phyloP scores from a whole-genome alignment of 164 flowering plant species.

The Sedum album region DNA sequence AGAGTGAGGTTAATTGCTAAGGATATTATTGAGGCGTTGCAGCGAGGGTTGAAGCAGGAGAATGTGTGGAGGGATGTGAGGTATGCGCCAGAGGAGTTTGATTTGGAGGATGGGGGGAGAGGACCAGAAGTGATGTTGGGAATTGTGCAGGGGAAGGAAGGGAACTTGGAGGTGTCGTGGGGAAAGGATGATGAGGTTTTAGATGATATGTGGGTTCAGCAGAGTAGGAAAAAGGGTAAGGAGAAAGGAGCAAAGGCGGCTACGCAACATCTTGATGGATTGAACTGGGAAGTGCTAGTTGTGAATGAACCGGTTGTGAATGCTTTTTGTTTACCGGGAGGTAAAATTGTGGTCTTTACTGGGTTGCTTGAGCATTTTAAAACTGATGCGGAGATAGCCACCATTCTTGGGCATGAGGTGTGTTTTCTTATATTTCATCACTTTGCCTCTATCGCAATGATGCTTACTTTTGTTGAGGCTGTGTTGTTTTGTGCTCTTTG shows the following conservation, averaged over 20 bases:
- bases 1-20: conserved; percentile 66
- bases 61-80: conserved; percentile 47
- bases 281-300: conserved; percentile 58
- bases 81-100: conserved; percentile 30
- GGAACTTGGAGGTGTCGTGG: conserved; percentile 34
- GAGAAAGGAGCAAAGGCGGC: conserved; percentile 29
- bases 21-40: conserved; percentile 64
- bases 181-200: conserved; percentile 59
- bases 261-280: conserved; percentile 62
- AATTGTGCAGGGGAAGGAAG: conserved; percentile 19
- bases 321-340: conserved; percentile 93
- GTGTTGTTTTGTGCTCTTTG: too few relatives aligned
- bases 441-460: background rate
- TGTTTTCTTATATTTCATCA: background rate
- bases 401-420: conserved; percentile 88
- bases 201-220: conserved; percentile 76
- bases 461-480: too few relatives aligned
- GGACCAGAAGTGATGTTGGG: conserved; percentile 25
- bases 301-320: conserved; percentile 69
- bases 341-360: conserved; percentile 81
- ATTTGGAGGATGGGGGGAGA: conserved; percentile 4
- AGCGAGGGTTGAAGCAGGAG: conserved; percentile 66
- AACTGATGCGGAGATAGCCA: conserved; percentile 73
- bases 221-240: conserved; percentile 51
- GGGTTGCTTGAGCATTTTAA: conserved; percentile 68